These are phyloP conservation scores for Penicillium sp. DNA, from an alignment of 2,329 filamentous ascomycete species.

Conservation along the genomic window DNA sequence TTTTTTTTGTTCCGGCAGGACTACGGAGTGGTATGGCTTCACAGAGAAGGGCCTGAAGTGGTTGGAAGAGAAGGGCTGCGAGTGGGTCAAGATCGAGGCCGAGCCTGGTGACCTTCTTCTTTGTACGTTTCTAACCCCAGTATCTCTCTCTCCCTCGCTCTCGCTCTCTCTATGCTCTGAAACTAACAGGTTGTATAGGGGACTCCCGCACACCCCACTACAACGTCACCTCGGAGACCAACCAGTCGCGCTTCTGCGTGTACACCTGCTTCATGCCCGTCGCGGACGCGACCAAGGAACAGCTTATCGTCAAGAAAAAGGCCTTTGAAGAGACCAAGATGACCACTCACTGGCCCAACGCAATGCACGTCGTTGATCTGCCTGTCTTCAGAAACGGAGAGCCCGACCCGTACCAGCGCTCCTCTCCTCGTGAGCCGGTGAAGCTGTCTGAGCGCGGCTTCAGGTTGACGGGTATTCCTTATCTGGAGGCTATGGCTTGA, in stretches of 20 bases:
- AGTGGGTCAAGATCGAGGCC: constrained; percentile 42
- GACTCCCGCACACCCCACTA: constrained; percentile 44
- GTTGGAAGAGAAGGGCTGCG: constrained; percentile 30
- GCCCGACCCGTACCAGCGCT: constrained; percentile 32
- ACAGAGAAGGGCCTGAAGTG: constrained; percentile 32
- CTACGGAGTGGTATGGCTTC: constrained; percentile 34
- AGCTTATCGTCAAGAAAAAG: constrained; percentile 46
- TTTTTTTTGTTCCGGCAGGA: constrained; percentile 1
- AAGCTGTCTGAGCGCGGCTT: constrained; percentile 45
- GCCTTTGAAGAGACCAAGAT: constrained; percentile 43
- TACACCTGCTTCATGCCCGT: constrained; percentile 49
- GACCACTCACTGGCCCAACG: constrained; percentile 46
- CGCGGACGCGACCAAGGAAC: constrained; percentile 41
- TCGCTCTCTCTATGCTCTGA: no score
- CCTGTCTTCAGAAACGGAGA: constrained; percentile 21
- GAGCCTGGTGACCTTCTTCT: constrained; percentile 49
- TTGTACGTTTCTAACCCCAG: constrained; percentile 26
- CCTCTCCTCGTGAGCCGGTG: constrained; percentile 44
- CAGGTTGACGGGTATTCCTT: constrained; percentile 53
- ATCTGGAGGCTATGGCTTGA: constrained; percentile 31
- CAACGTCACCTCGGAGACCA: constrained; percentile 39
- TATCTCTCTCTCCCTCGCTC: no score
- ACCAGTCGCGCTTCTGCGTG: constrained; percentile 34
- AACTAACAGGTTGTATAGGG: constrained; percentile 15
- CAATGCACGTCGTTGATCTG: constrained; percentile 20